Base-by-base conservation (phyloP, 2,329 filamentous ascomycete genomes). In the Sporothrix mexicana region DNA sequence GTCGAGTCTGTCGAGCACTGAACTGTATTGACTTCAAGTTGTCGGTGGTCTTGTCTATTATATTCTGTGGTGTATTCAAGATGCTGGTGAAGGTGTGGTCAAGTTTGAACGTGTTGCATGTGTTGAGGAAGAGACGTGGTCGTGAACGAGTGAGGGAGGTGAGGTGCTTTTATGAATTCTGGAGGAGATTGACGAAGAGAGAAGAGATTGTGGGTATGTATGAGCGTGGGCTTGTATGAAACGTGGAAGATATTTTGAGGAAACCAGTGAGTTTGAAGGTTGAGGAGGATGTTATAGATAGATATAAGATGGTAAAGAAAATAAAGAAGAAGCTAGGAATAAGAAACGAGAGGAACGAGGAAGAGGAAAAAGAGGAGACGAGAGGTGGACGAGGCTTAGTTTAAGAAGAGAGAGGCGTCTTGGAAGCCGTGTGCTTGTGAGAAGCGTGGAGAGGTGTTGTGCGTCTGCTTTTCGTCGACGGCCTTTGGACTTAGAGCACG, bases 311-410 rank as follows among this genome's bases (percentile, higher is more conserved):
- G 20, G 15, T 23, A 41, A 23, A 53, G 17, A 23, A 17, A 53
- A 30, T 10, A 23, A 64, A 64, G 69, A 43, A 23, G 20, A 47
- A 36, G 45, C 23, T 25, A 57, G 36, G 36, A 43, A 62, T 8
- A 15, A 71, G 25, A 15, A 55, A 13, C n/a, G 59, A 62, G 49
- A 67, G 3, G 70, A 43, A 62, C 57, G 30, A 62, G 30, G 57
- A 62, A 43, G 36, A 49, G 49, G 43, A 43, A 45, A 49, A 49
- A 47, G 70, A 61, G 64, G 66, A 69, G 49, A 55, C 51, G 25
- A 71, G 70, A 71, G 23, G 72, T 55, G 73, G 74, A 72, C 68
- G 72, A 69, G 36, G 71, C 67, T 69, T 71, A 67, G 70, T 72
- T 70, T 74, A 75, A 72, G 72, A 74, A 70, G 59, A 49, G 36